Evolutionary conservation across 1,284 basidiomycete genomes (phyloP).

Genomic region (Sporisorium exsertum): DNA sequence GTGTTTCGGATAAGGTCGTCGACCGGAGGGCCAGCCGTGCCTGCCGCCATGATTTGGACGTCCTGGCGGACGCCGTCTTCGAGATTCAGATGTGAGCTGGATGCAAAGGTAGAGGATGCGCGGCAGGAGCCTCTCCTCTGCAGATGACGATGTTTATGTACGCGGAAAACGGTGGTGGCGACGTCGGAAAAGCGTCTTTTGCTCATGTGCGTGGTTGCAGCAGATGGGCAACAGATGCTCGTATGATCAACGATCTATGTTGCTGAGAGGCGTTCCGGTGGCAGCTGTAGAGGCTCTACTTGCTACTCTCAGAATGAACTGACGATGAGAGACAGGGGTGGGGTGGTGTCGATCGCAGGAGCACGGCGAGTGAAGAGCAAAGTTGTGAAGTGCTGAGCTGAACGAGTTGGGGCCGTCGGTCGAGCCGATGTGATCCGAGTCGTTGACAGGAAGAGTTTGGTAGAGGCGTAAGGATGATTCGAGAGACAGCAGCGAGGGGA

Average conservation of each 20-base stretch:
- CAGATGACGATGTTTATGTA: constrained; percentile 10
- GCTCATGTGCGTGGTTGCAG: constrained; percentile 18
- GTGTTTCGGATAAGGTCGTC: constrained; percentile 31
- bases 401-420: background rate
- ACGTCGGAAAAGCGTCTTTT: constrained; percentile 43
- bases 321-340: too few species aligned
- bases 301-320: too few species aligned
- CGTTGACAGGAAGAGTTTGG: background rate
- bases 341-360: background rate
- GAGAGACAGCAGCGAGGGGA: background rate
- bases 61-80: constrained; percentile 22
- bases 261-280: background rate
- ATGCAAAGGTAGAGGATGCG: constrained; percentile 2
- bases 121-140: constrained; percentile 10
- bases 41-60: constrained; percentile 33
- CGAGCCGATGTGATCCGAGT: background rate
- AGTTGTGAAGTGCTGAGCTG: background rate
- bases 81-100: background rate
- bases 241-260: background rate
- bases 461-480: background rate
- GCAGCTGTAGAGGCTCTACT: too few species aligned
- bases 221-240: background rate
- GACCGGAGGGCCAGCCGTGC: constrained; percentile 20
- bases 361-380: background rate
- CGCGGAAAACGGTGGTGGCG: constrained; percentile 18